A percentile compares a stretch with the other conserved stretches of the same genome.
Conservation (phyloP, 768 basidiomycete genomes). For the Artomyces pyxidatus region DNA sequence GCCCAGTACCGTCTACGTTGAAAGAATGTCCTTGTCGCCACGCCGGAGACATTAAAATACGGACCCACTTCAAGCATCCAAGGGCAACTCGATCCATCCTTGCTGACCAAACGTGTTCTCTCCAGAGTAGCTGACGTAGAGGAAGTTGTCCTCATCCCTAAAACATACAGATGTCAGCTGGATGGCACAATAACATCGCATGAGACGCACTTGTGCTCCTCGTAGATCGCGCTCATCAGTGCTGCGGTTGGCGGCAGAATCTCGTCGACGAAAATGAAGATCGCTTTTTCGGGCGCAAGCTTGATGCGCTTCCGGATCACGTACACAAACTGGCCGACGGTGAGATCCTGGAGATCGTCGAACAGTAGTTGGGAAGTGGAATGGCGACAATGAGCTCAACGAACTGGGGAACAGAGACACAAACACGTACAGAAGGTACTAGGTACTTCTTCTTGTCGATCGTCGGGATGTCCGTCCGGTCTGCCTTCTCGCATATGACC, state of each 20-base stretch:
- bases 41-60: not conserved
- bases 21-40: not conserved
- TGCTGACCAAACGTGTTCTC: slow-evolving; percentile 85
- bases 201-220: slow-evolving; percentile 95
- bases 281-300: slow-evolving; percentile 98
- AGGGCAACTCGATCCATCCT: slow-evolving; percentile 15
- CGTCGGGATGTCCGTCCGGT: slow-evolving; percentile 95
- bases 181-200: not conserved
- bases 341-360: slow-evolving; percentile 60
- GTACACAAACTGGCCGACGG: slow-evolving; percentile 98
- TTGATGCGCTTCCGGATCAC: slow-evolving; percentile 99
- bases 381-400: not conserved
- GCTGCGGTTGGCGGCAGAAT: slow-evolving; percentile 97
- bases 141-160: slow-evolving; percentile 98
- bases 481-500: slow-evolving; percentile 99
- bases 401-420: slow-evolving; percentile 6
- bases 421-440: slow-evolving; percentile 85
- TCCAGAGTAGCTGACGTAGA: slow-evolving; percentile 97
- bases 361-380: not conserved
- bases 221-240: slow-evolving; percentile 97
- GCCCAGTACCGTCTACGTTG: slow-evolving; percentile 8
- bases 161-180: not conserved
- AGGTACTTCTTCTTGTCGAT: slow-evolving; percentile 99
- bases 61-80: slow-evolving; percentile 9
- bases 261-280: slow-evolving; percentile 99